Base-by-base conservation (phyloP, 257 asterid genomes). In the Voacanga thouarsii region DNA sequence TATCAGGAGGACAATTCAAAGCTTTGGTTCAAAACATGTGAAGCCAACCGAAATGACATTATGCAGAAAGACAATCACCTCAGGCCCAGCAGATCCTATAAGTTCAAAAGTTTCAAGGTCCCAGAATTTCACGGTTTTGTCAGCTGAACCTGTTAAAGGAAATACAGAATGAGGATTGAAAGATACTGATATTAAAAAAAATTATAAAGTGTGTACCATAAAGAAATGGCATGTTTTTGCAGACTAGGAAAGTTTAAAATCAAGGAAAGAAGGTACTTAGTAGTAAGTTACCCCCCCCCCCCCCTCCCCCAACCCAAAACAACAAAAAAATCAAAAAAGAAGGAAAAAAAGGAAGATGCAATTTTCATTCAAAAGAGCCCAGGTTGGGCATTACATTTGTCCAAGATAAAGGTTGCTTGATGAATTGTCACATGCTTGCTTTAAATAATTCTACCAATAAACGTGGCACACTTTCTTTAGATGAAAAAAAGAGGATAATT, bases 51-150 rank as follows among this genome's bases (percentile, higher is more conserved):
- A 72, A 74, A 73, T 63, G 64, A 70, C 51, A 47, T 21, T 37
- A 51, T 6, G 49, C 33, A 12, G 44, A 63, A 55, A 10, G 69
- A 41, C 30, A 68, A 66, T 77, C 80, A 95, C 99, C 99, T 93
- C 99, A 7, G 99, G 96, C 70, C 96, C 99, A 78, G 98, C 88
- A 76, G 97, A 95, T 78, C 99, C 97, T 79, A 95, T 93, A 66
- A 89, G 97, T 86, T 95, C 99, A 90, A 95, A 95, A 78, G 99
- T 93, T 90, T 95, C 99, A 81, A 95, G 98, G 84, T 95, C 99
- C 99, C 99, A 95, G 83, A 95, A 93, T 80, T 93, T 95, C 78
- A 95, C 99, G 66, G 99, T 93, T 87, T 83, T 88, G 85, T 95
- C 99, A 82, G 97, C 94, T 73, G 99, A 95, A 77, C 99, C 99